Evolutionary conservation across 176 grass and related monocot genomes (phyloP), one percentile per base, ranked within the genome.

Genomic region (Ensete glaucum): DNA sequence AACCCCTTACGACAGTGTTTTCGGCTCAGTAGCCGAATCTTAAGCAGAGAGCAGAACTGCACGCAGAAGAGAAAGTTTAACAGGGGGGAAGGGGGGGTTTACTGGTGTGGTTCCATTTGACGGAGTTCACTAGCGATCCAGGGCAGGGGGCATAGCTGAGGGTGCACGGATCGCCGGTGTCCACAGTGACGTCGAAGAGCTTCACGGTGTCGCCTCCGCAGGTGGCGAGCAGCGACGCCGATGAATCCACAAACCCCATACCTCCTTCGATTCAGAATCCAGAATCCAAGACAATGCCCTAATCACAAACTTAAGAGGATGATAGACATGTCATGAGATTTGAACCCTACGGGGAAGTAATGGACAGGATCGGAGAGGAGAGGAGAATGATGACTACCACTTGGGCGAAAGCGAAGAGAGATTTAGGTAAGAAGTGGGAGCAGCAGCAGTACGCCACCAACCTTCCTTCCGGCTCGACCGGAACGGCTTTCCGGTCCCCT

Each of bases 51-150:
- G 19, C 57, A 60, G 57, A 60, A 60, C 8, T 60, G 57, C 63
- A 29, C 3, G 63, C n/a, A 65, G 8, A 26, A 43, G 34, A 43
- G 34, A 4, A 43, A 43, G 34, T 43, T 43, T 43, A 43, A 29
- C 50, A 54, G 29, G 20, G 21, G 21, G 9, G 23, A 3, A 2
- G 53, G 71, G 63, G 14, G 43, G 21, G 17, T 17, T 97, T 81
- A 99, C 95, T 94, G 54, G 95, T 94, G 62, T 99, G 90, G 75
- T 99, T 94, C 95, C 95, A 99, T 76, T 88, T 87, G 81, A 91
- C 88, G 76, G 84, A 82, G 85, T 89, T 99, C 68, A 94, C 86
- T 76, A 87, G 83, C 62, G 84, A 78, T 9, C 75, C 82, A 2
- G 82, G 77, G 0, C 84, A 58, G 10, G 95, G 90, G 25, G 88